phyloP scores from a whole-genome alignment of 2,329 filamentous ascomycete genomes.

The Ophioceras dolichostomum region DNA sequence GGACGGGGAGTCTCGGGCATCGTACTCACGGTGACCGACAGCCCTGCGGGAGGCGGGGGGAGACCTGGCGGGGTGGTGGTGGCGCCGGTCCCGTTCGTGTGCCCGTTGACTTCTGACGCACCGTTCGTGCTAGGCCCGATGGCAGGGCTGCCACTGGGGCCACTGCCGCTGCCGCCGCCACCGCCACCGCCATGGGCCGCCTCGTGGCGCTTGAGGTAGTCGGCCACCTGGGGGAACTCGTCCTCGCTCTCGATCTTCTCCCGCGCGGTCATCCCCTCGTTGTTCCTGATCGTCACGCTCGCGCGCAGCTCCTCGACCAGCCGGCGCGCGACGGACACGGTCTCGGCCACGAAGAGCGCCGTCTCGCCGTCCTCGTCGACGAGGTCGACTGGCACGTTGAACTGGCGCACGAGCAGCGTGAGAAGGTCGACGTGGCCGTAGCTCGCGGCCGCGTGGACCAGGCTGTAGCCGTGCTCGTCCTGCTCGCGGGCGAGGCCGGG shows the following conservation, averaged over 20 bases:
- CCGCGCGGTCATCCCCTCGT: slow-evolving; percentile 65
- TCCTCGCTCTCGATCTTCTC: slow-evolving; percentile 72
- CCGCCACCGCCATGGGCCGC: too few species aligned
- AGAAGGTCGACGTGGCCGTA: slow-evolving; percentile 81
- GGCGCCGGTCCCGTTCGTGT: slow-evolving; percentile 13
- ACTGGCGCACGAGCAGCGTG: slow-evolving; percentile 60
- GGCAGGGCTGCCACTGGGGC: too few species aligned
- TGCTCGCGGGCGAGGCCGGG: slow-evolving; percentile 67
- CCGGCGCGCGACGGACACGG: slow-evolving; percentile 60
- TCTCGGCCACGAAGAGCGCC: slow-evolving; percentile 87
- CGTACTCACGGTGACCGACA: slow-evolving; percentile 67
- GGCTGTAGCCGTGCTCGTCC: slow-evolving; percentile 87
- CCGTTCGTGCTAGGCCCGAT: too few species aligned
- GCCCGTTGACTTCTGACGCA: too few species aligned
- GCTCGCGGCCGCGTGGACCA: slow-evolving; percentile 84
- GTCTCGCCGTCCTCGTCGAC: slow-evolving; percentile 88
- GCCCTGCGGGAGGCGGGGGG: slow-evolving; percentile 59
- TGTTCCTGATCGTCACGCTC: slow-evolving; percentile 51
- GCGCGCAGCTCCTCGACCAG: slow-evolving; percentile 75
- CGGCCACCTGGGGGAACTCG: slow-evolving; percentile 63
- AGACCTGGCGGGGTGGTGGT: slow-evolving; percentile 25
- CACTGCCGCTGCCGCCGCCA: too few species aligned
- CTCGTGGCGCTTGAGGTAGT: slow-evolving; percentile 45
- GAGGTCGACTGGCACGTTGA: slow-evolving; percentile 67
- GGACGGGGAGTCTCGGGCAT: slow-evolving; percentile 48